Percentiles rank a stretch among this genome's conserved stretches.
Conservation (phyloP, 78 protist genomes). For the Tieghemostelium lacteum region DNA sequence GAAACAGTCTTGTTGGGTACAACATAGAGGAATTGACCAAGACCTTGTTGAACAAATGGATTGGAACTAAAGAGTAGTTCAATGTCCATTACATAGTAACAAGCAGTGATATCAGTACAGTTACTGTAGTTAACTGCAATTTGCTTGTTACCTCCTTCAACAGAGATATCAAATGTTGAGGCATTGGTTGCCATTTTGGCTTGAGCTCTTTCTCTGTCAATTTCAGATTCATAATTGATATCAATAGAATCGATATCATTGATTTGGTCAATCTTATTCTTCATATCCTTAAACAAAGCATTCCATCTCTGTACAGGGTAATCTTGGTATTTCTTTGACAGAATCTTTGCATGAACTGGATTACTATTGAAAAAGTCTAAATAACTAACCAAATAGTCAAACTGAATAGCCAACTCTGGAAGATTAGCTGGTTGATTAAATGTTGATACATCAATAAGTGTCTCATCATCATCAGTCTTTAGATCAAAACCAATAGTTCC, state of each 20-base stretch:
- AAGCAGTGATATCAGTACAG: conserved; percentile 27
- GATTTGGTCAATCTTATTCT: conserved; percentile 51
- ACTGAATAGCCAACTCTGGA: conserved; percentile 67
- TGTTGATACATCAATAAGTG: conserved; percentile 21
- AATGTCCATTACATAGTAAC: conserved; percentile 74
- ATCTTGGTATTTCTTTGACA: conserved; percentile 57
- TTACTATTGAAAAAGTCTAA: conserved; percentile 59
- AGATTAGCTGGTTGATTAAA: conserved; percentile 42
- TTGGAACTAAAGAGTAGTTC: conserved; percentile 66
- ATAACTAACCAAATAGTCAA: conserved; percentile 51
- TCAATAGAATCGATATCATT: conserved; percentile 18
- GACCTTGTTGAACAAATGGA: conserved; percentile 79
- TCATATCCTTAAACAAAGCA: conserved; percentile 40
- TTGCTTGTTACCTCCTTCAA: conserved; percentile 26
- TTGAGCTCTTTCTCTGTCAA: conserved; percentile 56
- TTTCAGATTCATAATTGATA: conserved; percentile 16
- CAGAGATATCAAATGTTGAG: conserved; percentile 57
- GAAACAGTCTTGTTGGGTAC: conserved; percentile 63
- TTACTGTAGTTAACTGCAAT: conserved; percentile 58
- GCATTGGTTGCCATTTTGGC: conserved; percentile 41
- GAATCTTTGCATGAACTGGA: conserved; percentile 49
- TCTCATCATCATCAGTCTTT: not conserved
- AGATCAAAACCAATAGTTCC: not conserved
- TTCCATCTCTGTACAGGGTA: conserved; percentile 76
- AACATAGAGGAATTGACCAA: conserved; percentile 76